Evolutionary conservation across 192 early-diverging fungal genomes (phyloP), one percentile per base, ranked within the genome.

Genomic region (Coemansia biformis): DNA sequence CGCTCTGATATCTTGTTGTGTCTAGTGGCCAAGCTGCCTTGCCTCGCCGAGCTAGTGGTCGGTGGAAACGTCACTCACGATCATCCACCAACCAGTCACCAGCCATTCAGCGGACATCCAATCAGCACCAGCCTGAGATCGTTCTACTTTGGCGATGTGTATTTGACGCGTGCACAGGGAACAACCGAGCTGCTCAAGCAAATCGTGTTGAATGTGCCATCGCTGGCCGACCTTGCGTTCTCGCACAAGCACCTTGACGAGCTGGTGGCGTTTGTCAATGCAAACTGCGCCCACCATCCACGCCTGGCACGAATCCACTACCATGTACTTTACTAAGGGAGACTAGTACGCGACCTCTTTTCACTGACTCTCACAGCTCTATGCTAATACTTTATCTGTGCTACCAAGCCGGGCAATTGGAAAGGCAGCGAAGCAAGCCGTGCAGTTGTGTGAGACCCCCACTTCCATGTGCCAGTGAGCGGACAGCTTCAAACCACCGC

Each of bases 41-140:
- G 26, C n/a, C 40, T 42, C 1, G 26, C 18, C 22, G 40, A 42
- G 40, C 40, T 42, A 1, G 40, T 42, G 11, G 4, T 42, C 4
- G 40, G 40, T 13, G 40, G 21, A 3, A 42, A 24, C n/a, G 40
- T 42, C 23, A 42, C 40, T 4, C 40, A 42, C 19, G 21, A 23
- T 7, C 38, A 40, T 16, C 18, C 38, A 18, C n/a, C n/a, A n/a
- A n/a, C n/a, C n/a, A n/a, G n/a, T n/a, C n/a, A n/a, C n/a, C n/a
- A n/a, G n/a, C n/a, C n/a, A n/a, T n/a, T 30, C 7, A 1, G 29
- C 23, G 21, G 13, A 12, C 38, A 40, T 5, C 40, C 40, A 15
- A 42, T 42, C 21, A 42, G 40, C 23, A 42, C 40, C 0, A 42
- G 40, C n/a, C 7, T 42, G 21, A 10, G 21, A 1, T 5, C 40